phyloP scores from a whole-genome alignment of 805 yeast species.

The Metschnikowia noctiluminum region DNA sequence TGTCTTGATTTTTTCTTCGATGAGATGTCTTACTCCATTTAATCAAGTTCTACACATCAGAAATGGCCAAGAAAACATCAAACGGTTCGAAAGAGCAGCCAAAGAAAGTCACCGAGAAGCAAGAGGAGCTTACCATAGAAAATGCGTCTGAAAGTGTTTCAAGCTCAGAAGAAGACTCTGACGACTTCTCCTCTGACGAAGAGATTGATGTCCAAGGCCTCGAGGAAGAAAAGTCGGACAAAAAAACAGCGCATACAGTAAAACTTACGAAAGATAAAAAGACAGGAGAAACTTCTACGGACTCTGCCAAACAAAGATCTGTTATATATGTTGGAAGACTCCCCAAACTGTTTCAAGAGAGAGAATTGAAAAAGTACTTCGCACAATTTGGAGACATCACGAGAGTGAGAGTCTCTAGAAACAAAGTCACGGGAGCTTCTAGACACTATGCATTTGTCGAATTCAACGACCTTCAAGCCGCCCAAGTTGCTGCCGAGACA shows the following conservation, averaged over 20 bases:
- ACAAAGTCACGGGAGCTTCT: conserved; percentile 84
- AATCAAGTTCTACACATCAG: background rate
- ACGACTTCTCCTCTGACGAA: conserved; percentile 15
- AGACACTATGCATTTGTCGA: conserved; percentile 92
- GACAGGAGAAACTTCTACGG: conserved; percentile 22
- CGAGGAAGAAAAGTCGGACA: conserved; percentile 2
- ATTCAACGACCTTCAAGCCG: conserved; percentile 70
- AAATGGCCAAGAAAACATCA: conserved; percentile 25
- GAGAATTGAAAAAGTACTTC: conserved; percentile 74
- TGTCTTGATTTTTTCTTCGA: conserved; percentile 11
- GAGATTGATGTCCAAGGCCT: conserved; percentile 16
- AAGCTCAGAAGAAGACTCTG: conserved; percentile 9
- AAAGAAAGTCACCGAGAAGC: background rate
- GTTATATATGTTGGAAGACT: conserved; percentile 87
- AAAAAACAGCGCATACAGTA: conserved; percentile 21
- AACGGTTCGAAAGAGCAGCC: conserved; percentile 15
- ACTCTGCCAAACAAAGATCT: conserved; percentile 41
- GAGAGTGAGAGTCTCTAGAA: conserved; percentile 78
- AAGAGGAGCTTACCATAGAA: conserved; percentile 2
- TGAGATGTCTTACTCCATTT: conserved; percentile 10
- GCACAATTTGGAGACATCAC: conserved; percentile 85
- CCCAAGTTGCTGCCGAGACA: conserved; percentile 86
- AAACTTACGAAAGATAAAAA: conserved; percentile 17
- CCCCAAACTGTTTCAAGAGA: conserved; percentile 90
- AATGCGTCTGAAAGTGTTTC: conserved; percentile 7